Base-by-base conservation (phyloP, 2,329 filamentous ascomycete genomes). In the Aspergillus luchuensis region DNA sequence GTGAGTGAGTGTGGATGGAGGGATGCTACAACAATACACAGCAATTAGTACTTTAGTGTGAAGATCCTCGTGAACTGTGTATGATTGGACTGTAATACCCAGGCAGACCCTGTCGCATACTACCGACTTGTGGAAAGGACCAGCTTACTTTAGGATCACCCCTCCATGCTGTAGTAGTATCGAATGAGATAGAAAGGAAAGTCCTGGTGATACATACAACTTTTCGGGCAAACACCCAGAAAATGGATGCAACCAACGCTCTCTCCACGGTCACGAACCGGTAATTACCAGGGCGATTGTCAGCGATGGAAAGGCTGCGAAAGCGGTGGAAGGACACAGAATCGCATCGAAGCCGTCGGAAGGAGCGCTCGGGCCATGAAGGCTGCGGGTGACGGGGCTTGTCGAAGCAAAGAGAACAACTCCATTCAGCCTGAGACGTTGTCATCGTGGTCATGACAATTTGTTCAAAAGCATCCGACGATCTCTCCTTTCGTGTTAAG, bases 241-340 rank as follows among this genome's bases (percentile, higher is more conserved):
- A 28, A 21, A 13, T 7, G 11, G 28, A 30, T 17, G 23, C 47
- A 30, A 50, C 15, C 25, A 17, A 8, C 25, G 15, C 47, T 17
- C 47, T 17, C 8, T 15, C 25, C 25, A 8, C 36, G 55, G 60
- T 61, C 63, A 56, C 52, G 21, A 58, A 59, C 19, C 48, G 30
- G 36, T 45, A 61, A 60, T 66, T 63, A 65, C 65, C 36, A 7
- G 43, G 13, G 19, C 43, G 48, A 62, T 58, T 69, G 60, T 60
- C 60, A 67, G 59, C 61, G 33, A 53, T 57, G 49, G 71, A 72
- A 74, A 58, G 52, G 50, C 56, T 60, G 60, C 45, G 73, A 74
- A 74, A 49, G n/a, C n/a, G 57, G 63, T 72, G 69, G 74, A 76
- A 76, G 54, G 15, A 33, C 60, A 51, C 58, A 61, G 74, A 76